Evolutionary conservation across 257 asterid genomes (phyloP).

Genomic region (Capsicum baccatum): DNA sequence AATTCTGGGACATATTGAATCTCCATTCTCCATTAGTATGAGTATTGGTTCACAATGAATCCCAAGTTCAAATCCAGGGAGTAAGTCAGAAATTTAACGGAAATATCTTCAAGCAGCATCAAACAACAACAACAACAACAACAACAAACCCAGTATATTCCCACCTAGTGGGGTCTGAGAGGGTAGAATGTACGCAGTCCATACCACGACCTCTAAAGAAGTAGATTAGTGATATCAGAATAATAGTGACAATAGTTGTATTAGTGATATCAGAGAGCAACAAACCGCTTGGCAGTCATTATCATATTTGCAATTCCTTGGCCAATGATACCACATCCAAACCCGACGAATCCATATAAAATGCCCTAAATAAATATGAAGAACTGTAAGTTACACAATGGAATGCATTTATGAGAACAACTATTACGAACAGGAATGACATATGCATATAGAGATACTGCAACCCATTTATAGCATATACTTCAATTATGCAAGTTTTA

Average conservation of each 20-base stretch:
- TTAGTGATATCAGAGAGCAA: conserved; percentile 23
- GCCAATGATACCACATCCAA: conserved; percentile 94
- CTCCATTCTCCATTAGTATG: not conserved
- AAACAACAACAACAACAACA: not conserved
- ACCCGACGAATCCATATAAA: conserved; percentile 88
- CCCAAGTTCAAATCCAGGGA: conserved; percentile 28
- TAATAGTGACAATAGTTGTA: not conserved
- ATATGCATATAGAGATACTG: not conserved
- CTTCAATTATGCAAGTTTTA: conserved; percentile 33
- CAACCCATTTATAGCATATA: not conserved
- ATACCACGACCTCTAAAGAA: too few relatives aligned
- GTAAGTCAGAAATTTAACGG: not conserved
- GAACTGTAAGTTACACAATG: conserved; percentile 1
- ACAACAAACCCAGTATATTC: not conserved
- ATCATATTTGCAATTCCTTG: conserved; percentile 96
- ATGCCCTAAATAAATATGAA: conserved; percentile 65
- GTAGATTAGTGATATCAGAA: too few relatives aligned
- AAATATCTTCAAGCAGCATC: not conserved
- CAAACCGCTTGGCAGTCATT: conserved; percentile 94
- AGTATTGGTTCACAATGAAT: conserved; percentile 20
- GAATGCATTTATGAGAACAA: not conserved
- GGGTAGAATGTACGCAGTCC: too few relatives aligned
- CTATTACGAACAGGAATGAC: not conserved
- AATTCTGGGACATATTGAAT: not conserved
- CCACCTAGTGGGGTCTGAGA: too few relatives aligned